Evolutionary conservation across 2,329 filamentous ascomycete genomes (phyloP).

Genomic region (Botryosphaeria dothidea): DNA sequence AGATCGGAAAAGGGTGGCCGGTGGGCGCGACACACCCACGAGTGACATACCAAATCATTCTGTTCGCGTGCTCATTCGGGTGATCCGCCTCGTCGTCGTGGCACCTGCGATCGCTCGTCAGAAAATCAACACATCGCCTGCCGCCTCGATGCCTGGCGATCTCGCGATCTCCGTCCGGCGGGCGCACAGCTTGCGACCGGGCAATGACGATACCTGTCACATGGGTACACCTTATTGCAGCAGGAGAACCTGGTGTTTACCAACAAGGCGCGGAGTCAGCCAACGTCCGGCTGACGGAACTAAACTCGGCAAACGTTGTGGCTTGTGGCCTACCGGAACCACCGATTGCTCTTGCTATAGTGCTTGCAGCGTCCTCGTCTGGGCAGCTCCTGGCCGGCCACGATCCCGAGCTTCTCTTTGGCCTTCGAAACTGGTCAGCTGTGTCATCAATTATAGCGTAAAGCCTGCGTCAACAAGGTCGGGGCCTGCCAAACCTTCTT

Average conservation of each 20-base stretch:
- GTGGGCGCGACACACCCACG: constrained; percentile 1
- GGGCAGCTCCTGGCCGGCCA: constrained; percentile 56
- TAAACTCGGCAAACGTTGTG: background rate
- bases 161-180: background rate
- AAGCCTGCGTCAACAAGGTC: background rate
- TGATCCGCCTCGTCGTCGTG: constrained; percentile 74
- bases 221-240: constrained; percentile 58
- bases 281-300: background rate
- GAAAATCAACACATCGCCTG: background rate
- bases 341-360: constrained; percentile 57
- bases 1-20: background rate
- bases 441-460: background rate
- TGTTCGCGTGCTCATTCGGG: constrained; percentile 75
- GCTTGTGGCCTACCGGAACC: constrained; percentile 50
- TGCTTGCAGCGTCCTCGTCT: constrained; percentile 55
- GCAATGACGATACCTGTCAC: constrained; percentile 48
- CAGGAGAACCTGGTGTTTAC: constrained; percentile 51
- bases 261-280: constrained; percentile 5
- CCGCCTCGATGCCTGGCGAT: constrained; percentile 27
- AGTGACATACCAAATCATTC: constrained; percentile 70
- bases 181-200: background rate
- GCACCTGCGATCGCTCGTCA: constrained; percentile 48
- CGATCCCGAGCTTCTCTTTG: constrained; percentile 54
- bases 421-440: constrained; percentile 1
- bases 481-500: constrained; percentile 19